phyloP scores from a whole-genome alignment of 352 stramenopile genomes.

The Aphanomyces cochlioides region DNA sequence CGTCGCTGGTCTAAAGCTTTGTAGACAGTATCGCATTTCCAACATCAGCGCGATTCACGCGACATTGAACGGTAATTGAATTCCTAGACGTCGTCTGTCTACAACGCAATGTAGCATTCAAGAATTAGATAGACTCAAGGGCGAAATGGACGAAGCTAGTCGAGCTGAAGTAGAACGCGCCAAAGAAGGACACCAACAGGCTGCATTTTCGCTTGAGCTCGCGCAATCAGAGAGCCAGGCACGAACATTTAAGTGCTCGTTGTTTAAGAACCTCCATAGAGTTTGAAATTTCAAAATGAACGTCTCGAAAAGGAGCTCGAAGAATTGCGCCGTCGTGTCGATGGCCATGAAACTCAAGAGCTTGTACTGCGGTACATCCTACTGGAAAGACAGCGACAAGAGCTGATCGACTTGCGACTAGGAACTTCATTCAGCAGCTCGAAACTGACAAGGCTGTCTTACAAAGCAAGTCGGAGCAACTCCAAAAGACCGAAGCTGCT shows the following conservation, averaged over 20 bases:
- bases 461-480: constrained; percentile 51
- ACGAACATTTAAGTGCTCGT: background rate
- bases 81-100: background rate
- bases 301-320: constrained; percentile 8
- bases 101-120: no score
- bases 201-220: background rate
- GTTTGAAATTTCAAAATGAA: constrained; percentile 17
- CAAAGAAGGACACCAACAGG: constrained; percentile 3
- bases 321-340: background rate
- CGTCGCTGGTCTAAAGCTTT: background rate
- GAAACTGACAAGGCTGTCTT: constrained; percentile 71
- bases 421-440: constrained; percentile 40
- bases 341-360: constrained; percentile 4
- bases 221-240: constrained; percentile 12
- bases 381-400: constrained; percentile 13
- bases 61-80: constrained; percentile 35
- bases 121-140: constrained; percentile 22
- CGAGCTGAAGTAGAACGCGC: background rate
- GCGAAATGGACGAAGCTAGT: constrained; percentile 38
- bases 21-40: constrained; percentile 55
- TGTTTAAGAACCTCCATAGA: constrained; percentile 2
- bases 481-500: constrained; percentile 52
- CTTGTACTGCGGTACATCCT: background rate
- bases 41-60: constrained; percentile 48
- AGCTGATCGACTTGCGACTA: constrained; percentile 36